Conservation (phyloP, 2,329 filamentous ascomycete genomes). For the Epichloe festucae region DNA sequence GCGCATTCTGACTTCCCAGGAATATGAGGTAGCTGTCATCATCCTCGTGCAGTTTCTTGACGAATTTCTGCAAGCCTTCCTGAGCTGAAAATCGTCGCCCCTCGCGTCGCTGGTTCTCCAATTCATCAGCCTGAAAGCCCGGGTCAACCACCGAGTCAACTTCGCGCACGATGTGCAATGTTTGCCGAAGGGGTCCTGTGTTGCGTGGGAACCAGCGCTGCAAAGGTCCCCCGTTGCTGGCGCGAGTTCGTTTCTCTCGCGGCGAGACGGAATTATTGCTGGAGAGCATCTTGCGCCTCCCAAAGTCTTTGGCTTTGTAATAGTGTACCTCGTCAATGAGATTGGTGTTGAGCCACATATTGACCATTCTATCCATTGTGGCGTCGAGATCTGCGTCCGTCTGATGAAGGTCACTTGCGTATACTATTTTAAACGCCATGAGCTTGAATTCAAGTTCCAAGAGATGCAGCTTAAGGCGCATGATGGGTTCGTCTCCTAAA, state of each 20-base stretch:
- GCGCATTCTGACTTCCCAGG: slow-evolving; percentile 14
- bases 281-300: slow-evolving; percentile 7
- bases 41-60: slow-evolving; percentile 10
- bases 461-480: slow-evolving; percentile 15
- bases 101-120: slow-evolving; percentile 12
- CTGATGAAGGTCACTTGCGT: slow-evolving; percentile 16
- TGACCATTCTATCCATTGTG: slow-evolving; percentile 14
- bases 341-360: slow-evolving; percentile 18
- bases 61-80: slow-evolving; percentile 12
- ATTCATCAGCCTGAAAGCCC: slow-evolving; percentile 13
- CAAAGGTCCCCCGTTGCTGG: slow-evolving; percentile 9
- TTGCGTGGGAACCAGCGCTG: slow-evolving; percentile 12
- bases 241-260: slow-evolving; percentile 11
- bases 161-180: slow-evolving; percentile 16
- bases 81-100: slow-evolving; percentile 9
- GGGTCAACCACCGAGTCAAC: slow-evolving; percentile 15
- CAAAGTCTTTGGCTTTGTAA: slow-evolving; percentile 18
- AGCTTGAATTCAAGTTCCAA: slow-evolving; percentile 19
- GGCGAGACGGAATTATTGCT: slow-evolving; percentile 6
- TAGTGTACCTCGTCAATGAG: slow-evolving; percentile 16
- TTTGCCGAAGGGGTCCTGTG: slow-evolving; percentile 12
- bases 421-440: slow-evolving; percentile 15
- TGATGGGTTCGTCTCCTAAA: slow-evolving; percentile 12
- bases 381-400: slow-evolving; percentile 9
- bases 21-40: slow-evolving; percentile 14